Evolutionary conservation across 129 eudicot species (phyloP).

Genomic region (Gnaphalium uliginosum): DNA sequence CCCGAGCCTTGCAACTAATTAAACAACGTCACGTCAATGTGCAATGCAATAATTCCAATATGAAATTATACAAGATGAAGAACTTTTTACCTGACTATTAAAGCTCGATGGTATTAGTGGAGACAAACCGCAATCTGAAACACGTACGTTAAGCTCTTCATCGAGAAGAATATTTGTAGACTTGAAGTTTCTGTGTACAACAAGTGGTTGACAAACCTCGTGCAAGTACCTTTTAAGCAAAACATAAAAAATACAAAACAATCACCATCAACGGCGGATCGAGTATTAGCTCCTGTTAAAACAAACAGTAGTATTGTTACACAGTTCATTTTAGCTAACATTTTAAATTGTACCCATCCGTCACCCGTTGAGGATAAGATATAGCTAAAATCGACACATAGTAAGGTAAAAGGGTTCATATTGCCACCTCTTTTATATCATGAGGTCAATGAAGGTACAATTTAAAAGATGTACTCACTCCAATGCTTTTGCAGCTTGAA

Average conservation of each 20-base stretch:
- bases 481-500: constrained; percentile 77
- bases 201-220: constrained; percentile 63
- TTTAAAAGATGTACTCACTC: constrained; percentile 26
- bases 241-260: constrained; percentile 1
- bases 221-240: constrained; percentile 60
- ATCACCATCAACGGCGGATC: not conserved
- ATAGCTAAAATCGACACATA: not conserved
- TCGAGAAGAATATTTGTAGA: constrained; percentile 72
- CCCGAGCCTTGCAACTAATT: constrained; percentile 58
- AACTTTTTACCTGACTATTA: constrained; percentile 46
- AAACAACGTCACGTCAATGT: constrained; percentile 23
- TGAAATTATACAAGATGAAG: not conserved
- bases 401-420: not conserved
- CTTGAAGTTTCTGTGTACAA: constrained; percentile 70
- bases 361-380: not conserved
- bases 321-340: too few relatives aligned
- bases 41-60: not conserved
- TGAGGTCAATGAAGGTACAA: not conserved
- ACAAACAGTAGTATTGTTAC: too few relatives aligned
- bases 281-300: too few relatives aligned
- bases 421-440: not conserved
- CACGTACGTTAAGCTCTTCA: constrained; percentile 52
- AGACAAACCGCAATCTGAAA: constrained; percentile 88
- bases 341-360: not conserved
- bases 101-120: constrained; percentile 50